Evolutionary conservation across 768 basidiomycete genomes (phyloP).

Genomic region (Trametes sanguinea): DNA sequence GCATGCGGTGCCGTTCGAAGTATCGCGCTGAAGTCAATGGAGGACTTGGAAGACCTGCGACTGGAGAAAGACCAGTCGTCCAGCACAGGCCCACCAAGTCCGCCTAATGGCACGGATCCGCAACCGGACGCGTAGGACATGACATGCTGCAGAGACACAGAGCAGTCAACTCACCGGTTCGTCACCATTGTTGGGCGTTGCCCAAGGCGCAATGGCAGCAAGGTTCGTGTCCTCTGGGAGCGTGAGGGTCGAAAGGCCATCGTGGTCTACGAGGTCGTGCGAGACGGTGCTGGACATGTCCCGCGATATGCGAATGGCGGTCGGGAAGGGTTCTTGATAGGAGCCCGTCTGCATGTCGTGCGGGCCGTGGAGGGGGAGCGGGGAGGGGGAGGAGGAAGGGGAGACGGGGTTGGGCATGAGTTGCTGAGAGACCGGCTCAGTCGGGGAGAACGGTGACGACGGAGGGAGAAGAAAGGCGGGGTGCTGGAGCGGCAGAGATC

Average conservation of each 20-base stretch:
- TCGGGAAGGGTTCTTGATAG: conserved; percentile 14
- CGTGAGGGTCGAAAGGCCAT: conserved; percentile 13
- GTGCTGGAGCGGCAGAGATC: conserved; percentile 19
- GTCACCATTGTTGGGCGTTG: conserved; percentile 17
- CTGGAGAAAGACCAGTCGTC: too few relatives aligned
- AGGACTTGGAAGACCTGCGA: too few relatives aligned
- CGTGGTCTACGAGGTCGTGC: conserved; percentile 18
- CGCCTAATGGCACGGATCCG: too few relatives aligned
- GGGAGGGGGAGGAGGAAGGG: conserved; percentile 22
- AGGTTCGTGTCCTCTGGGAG: conserved; percentile 19
- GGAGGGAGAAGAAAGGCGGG: conserved; percentile 22
- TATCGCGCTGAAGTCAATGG: too few relatives aligned
- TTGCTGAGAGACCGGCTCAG: conserved; percentile 8
- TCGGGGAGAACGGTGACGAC: conserved; percentile 19
- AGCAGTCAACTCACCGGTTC: conserved; percentile 13
- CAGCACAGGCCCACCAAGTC: too few relatives aligned
- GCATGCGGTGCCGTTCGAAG: too few relatives aligned
- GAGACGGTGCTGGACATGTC: conserved; percentile 15
- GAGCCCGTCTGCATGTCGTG: conserved; percentile 25
- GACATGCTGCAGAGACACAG: neutral
- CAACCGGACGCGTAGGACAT: neutral
- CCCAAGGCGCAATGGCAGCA: conserved; percentile 21
- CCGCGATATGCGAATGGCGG: conserved; percentile 20
- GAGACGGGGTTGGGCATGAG: conserved; percentile 25
- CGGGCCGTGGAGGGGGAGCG: conserved; percentile 28